These are phyloP conservation scores for Favolaschia claudopus DNA, from an alignment of 768 basidiomycete species.

Conservation along the genomic window DNA sequence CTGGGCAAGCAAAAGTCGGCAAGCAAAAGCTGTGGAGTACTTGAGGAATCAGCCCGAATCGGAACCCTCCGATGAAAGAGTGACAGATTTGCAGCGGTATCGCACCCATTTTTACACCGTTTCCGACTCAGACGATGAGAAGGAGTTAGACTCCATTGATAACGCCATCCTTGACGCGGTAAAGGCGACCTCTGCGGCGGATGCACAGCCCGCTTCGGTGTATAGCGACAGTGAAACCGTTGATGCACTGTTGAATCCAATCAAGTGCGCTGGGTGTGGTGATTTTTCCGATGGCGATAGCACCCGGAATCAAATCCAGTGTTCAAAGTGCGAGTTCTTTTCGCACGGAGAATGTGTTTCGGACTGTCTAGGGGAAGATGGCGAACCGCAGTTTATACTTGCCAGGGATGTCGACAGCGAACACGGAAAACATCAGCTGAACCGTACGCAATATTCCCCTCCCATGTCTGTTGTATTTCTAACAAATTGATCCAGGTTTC, in stretches of 20 bases:
- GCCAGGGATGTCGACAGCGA: conserved; percentile 3
- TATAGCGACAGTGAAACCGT: not conserved
- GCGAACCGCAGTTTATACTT: not conserved
- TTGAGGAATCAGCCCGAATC: not conserved
- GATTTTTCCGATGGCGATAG: not conserved
- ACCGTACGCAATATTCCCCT: not conserved
- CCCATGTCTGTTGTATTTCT: not conserved
- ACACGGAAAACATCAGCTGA: not conserved
- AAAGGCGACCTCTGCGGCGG: not conserved
- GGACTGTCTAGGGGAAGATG: too few species aligned
- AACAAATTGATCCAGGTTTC: not conserved
- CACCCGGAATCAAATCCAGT: not conserved
- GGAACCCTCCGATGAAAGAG: not conserved
- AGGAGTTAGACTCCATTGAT: not conserved
- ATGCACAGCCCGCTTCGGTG: not conserved
- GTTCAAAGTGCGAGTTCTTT: not conserved
- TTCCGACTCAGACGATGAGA: not conserved
- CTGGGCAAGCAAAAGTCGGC: not conserved
- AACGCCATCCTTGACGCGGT: not conserved
- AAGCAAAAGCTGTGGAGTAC: not conserved
- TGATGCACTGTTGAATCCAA: not conserved
- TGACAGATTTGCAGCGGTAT: not conserved
- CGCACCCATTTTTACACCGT: not conserved
- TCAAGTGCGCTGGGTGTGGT: conserved; percentile 3
- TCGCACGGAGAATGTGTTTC: too few species aligned